Conservation (phyloP, 2,329 filamentous ascomycete species). For the Pseudogymnoascus sp. region DNA sequence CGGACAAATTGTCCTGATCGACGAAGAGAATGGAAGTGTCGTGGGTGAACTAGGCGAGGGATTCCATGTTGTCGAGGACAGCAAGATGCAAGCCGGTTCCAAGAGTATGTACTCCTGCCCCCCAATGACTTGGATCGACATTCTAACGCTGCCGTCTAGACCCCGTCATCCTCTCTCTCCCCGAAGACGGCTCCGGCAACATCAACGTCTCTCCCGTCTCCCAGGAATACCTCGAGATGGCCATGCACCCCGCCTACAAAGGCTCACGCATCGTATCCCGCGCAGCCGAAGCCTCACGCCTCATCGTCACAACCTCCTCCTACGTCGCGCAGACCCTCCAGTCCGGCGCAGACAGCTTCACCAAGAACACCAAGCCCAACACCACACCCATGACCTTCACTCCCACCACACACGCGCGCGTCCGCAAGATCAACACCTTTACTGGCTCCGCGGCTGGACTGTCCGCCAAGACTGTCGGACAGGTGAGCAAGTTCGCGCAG, state of each 20-base stretch:
- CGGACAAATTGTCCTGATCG: conserved; percentile 82
- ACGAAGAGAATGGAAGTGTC: conserved; percentile 93
- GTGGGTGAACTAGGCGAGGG: conserved; percentile 84
- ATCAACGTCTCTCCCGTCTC: conserved; percentile 61
- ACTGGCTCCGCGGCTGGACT: conserved; percentile 71
- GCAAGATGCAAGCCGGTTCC: conserved; percentile 70
- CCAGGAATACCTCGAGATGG: conserved; percentile 64
- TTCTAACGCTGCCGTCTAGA: conserved; percentile 37
- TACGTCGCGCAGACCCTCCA: conserved; percentile 72
- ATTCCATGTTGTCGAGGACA: conserved; percentile 71
- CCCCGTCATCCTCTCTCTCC: conserved; percentile 71
- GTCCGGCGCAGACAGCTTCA: conserved; percentile 70
- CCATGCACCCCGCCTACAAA: conserved; percentile 84
- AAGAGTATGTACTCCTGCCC: conserved; percentile 55
- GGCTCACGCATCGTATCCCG: conserved; percentile 79
- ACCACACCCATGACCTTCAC: conserved; percentile 80
- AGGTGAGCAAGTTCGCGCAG: conserved; percentile 76
- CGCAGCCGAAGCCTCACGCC: conserved; percentile 76
- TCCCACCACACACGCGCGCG: conserved; percentile 72
- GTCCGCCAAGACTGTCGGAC: conserved; percentile 78
- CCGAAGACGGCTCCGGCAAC: conserved; percentile 54
- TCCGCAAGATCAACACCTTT: conserved; percentile 83
- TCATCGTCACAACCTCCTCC: conserved; percentile 82
- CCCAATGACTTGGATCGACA: neutral
- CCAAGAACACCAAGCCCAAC: conserved; percentile 68